These are phyloP conservation scores for Phaeotremella skinneri DNA, from an alignment of 768 basidiomycete genomes.

Conservation along the genomic window DNA sequence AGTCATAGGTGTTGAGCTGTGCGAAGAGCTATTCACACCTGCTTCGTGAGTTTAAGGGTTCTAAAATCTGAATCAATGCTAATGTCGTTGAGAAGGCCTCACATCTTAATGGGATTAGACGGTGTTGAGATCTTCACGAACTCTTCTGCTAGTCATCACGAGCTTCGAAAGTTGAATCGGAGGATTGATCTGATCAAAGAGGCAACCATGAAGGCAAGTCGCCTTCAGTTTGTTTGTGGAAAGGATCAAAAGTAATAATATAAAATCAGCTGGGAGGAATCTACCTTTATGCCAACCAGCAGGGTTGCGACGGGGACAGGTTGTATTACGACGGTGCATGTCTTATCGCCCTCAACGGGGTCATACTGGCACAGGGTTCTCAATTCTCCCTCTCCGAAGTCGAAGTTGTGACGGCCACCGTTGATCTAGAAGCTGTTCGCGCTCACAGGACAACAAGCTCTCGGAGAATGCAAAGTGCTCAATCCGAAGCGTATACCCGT, in stretches of 20 bases:
- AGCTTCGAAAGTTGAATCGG: conserved; percentile 88
- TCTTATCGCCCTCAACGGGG: conserved; percentile 92
- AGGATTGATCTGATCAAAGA: conserved; percentile 94
- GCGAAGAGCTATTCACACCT: conserved; percentile 97
- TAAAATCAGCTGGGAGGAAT: conserved; percentile 80
- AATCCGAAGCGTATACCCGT: conserved; percentile 70
- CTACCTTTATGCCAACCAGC: conserved; percentile 97
- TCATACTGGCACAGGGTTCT: conserved; percentile 86
- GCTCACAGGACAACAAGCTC: conserved; percentile 77
- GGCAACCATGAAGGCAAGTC: conserved; percentile 80
- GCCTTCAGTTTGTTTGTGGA: not conserved
- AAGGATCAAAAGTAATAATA: not conserved
- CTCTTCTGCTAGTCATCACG: conserved; percentile 96
- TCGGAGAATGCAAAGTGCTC: conserved; percentile 84
- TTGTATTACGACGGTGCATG: conserved; percentile 97
- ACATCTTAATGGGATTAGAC: conserved; percentile 95
- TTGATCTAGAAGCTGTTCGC: conserved; percentile 95
- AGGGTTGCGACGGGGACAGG: conserved; percentile 97
- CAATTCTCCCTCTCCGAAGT: conserved; percentile 96
- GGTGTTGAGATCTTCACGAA: conserved; percentile 99
- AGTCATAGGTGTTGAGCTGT: conserved; percentile 93
- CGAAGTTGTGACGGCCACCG: conserved; percentile 90
- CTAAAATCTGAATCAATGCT: conserved; percentile 3
- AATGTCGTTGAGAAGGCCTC: conserved; percentile 66
- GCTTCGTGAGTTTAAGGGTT: conserved; percentile 62